Evolutionary conservation across 257 asterid genomes (phyloP).

Genomic region (Solanum etuberosum): DNA sequence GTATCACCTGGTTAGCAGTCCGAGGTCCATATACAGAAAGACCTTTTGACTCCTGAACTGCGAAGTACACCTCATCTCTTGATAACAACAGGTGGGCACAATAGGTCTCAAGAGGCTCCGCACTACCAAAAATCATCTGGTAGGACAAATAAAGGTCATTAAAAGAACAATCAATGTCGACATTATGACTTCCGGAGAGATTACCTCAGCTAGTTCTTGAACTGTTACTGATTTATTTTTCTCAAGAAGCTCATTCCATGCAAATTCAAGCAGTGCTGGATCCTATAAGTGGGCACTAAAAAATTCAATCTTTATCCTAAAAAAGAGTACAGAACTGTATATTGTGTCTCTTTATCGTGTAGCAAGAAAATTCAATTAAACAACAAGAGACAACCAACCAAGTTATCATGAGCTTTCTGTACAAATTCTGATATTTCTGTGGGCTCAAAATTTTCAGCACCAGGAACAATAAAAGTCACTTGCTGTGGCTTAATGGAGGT

Average conservation of each 20-base stretch:
- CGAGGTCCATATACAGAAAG: slow-evolving; percentile 78
- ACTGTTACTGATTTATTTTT: slow-evolving; percentile 60
- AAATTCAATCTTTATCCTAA: slow-evolving; percentile 3
- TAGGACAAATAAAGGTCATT: slow-evolving; percentile 32
- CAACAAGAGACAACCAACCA: slow-evolving; percentile 43
- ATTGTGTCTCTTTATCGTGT: background rate
- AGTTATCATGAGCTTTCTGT: slow-evolving; percentile 62
- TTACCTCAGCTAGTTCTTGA: slow-evolving; percentile 89
- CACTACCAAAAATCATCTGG: slow-evolving; percentile 97
- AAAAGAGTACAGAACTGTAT: background rate
- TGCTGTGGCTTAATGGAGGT: slow-evolving; percentile 92
- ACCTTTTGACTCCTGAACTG: slow-evolving; percentile 55
- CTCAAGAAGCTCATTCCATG: slow-evolving; percentile 95
- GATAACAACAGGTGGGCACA: slow-evolving; percentile 82
- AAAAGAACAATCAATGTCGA: slow-evolving; percentile 16
- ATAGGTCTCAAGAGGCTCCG: slow-evolving; percentile 90
- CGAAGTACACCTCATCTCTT: slow-evolving; percentile 65
- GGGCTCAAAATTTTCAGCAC: slow-evolving; percentile 60
- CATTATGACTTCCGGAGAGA: slow-evolving; percentile 1
- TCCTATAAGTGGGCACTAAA: slow-evolving; percentile 35
- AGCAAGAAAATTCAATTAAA: slow-evolving; percentile 4
- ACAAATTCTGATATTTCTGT: slow-evolving; percentile 59
- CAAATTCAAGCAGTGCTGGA: slow-evolving; percentile 79
- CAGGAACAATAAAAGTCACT: slow-evolving; percentile 87
- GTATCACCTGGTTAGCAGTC: slow-evolving; percentile 56